Evolutionary conservation across 768 basidiomycete species (phyloP).

Genomic region (Mycena vulgaris): DNA sequence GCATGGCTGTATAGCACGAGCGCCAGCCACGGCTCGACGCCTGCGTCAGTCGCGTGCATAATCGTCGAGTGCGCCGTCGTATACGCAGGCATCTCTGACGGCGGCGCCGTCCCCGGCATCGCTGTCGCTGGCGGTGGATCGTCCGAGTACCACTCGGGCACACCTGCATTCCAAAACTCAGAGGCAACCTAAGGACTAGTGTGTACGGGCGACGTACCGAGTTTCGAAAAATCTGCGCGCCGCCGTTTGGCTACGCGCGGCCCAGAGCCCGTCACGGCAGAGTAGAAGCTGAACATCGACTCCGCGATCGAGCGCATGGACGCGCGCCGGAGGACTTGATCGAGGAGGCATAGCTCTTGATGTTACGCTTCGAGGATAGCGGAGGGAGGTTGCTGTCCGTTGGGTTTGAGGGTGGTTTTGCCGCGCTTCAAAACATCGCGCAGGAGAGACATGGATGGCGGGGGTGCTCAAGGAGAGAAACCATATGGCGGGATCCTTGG

Average conservation of each 20-base stretch:
- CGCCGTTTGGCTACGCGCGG: conserved; percentile 32
- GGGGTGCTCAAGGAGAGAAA: neutral
- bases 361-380: conserved; percentile 29
- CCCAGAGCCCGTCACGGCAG: conserved; percentile 25
- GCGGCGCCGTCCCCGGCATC: conserved; percentile 28
- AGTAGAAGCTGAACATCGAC: conserved; percentile 36
- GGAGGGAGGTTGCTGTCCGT: neutral
- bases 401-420: neutral
- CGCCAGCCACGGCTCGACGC: conserved; percentile 27
- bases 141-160: conserved; percentile 29
- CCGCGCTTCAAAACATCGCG: conserved; percentile 25
- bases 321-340: conserved; percentile 30
- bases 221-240: conserved; percentile 26
- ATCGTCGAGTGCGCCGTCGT: conserved; percentile 20
- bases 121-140: conserved; percentile 18
- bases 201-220: conserved; percentile 16
- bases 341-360: conserved; percentile 35
- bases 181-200: too few relatives aligned
- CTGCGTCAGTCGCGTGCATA: conserved; percentile 12
- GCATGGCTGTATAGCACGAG: conserved; percentile 37
- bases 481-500: too few relatives aligned
- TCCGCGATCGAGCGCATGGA: conserved; percentile 35
- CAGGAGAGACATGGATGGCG: conserved; percentile 18
- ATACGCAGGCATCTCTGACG: conserved; percentile 4
- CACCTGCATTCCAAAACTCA: conserved; percentile 1